Conservation (phyloP, 2,329 filamentous ascomycete species). For the Fusarium sp. region DNA sequence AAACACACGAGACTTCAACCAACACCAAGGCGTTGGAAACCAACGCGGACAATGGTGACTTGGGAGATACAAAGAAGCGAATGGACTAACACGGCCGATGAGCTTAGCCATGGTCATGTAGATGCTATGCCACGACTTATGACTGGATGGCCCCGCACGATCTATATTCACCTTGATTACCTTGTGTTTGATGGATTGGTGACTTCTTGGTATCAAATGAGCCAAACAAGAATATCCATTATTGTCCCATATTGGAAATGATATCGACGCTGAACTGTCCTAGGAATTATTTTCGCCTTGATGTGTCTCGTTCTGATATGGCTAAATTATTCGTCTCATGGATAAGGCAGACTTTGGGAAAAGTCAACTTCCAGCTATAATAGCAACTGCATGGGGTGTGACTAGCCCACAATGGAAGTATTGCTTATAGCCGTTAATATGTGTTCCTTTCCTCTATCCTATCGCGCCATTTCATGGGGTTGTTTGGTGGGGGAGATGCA, state of each 20-base stretch:
- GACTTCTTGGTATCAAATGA: neutral
- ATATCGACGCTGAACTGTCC: neutral
- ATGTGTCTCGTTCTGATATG: neutral
- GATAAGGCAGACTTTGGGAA: neutral
- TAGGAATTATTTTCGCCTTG: neutral
- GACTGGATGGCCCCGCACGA: slow-evolving; percentile 18
- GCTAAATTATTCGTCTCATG: neutral
- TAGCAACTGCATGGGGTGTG: neutral
- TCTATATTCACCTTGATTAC: slow-evolving; percentile 5
- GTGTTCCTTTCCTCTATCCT: neutral
- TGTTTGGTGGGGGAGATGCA: neutral
- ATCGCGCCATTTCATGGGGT: neutral
- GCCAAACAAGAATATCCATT: neutral
- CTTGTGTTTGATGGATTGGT: neutral
- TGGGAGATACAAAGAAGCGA: slow-evolving; percentile 46
- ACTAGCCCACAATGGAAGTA: neutral
- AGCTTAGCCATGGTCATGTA: neutral
- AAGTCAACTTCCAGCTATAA: neutral
- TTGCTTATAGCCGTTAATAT: neutral
- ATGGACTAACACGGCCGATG: slow-evolving; percentile 39
- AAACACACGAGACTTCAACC: slow-evolving; percentile 42
- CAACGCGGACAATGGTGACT: slow-evolving; percentile 38
- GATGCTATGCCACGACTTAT: neutral
- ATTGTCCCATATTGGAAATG: neutral
- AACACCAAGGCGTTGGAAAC: slow-evolving; percentile 27